These are phyloP conservation scores for Calamus simplicifolius DNA, from an alignment of 176 grass and related monocot species.

Conservation along the genomic window DNA sequence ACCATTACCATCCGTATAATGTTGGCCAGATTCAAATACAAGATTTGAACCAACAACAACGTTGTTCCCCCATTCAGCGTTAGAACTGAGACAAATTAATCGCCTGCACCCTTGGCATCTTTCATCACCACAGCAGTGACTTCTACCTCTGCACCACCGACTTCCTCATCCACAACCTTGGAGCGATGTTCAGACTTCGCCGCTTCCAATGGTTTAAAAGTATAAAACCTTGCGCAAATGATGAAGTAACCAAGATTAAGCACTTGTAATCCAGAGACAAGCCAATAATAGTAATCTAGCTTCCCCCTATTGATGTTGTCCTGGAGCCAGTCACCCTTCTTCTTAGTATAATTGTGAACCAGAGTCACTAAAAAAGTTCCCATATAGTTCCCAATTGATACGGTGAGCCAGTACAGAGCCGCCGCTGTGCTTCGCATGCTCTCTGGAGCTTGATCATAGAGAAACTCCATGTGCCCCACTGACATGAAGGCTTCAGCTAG, in stretches of 20 bases:
- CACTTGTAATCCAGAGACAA: conserved; percentile 55
- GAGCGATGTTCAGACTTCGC: conserved; percentile 1
- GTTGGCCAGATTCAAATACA: too few relatives aligned
- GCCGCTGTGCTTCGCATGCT: conserved; percentile 80
- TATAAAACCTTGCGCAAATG: conserved; percentile 54
- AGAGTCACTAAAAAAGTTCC: conserved; percentile 63
- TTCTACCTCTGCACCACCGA: conserved; percentile 19
- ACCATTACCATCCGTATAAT: too few relatives aligned
- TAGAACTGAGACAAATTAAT: too few relatives aligned
- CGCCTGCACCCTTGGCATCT: too few relatives aligned
- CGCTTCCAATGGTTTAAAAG: conserved; percentile 61
- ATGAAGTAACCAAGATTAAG: conserved; percentile 63
- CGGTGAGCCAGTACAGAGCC: conserved; percentile 67
- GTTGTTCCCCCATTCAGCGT: too few relatives aligned
- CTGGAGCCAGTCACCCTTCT: conserved; percentile 71
- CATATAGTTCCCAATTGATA: conserved; percentile 60
- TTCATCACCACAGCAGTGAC: not conserved
- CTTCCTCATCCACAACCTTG: conserved; percentile 1
- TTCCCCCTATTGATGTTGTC: conserved; percentile 85
- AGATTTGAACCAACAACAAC: too few relatives aligned
- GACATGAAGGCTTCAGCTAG: conserved; percentile 70
- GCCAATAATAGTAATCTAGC: conserved; percentile 74
- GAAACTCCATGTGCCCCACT: conserved; percentile 81
- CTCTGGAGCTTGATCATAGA: conserved; percentile 83
- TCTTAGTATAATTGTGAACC: conserved; percentile 44